These are phyloP conservation scores for Dacryopinax spathularia DNA, from an alignment of 768 basidiomycete genomes.

Conservation along the genomic window DNA sequence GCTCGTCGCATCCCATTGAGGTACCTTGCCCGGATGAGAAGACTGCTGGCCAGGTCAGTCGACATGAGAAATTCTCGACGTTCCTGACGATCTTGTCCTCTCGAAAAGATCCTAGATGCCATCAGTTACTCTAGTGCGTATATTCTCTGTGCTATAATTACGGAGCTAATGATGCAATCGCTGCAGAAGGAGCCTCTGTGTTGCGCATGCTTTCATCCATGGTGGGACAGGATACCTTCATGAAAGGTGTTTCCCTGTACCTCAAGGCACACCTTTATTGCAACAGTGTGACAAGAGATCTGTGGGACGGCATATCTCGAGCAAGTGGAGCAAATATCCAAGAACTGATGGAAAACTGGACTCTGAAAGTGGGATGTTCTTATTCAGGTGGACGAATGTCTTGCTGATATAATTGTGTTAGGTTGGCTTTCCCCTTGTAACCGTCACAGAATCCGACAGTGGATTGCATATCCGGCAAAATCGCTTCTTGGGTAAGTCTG, in stretches of 20 bases:
- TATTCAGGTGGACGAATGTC: too few species aligned
- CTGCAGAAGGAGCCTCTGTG: slow-evolving; percentile 31
- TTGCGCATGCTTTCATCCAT: slow-evolving; percentile 83
- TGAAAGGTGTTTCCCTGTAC: slow-evolving; percentile 80
- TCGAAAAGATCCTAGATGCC: slow-evolving; percentile 73
- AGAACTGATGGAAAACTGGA: slow-evolving; percentile 83
- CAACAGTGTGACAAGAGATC: slow-evolving; percentile 70
- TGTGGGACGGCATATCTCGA: slow-evolving; percentile 73
- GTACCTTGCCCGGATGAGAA: slow-evolving; percentile 79
- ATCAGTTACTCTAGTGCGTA: slow-evolving; percentile 78
- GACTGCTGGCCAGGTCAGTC: slow-evolving; percentile 42
- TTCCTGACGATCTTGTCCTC: background rate
- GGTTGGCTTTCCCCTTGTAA: slow-evolving; percentile 80
- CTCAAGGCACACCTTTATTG: slow-evolving; percentile 76
- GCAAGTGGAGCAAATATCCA: slow-evolving; percentile 63
- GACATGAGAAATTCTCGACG: background rate
- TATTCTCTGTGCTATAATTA: background rate
- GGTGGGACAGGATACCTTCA: slow-evolving; percentile 81
- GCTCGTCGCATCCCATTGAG: slow-evolving; percentile 85
- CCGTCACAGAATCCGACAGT: slow-evolving; percentile 58
- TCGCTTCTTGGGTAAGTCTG: slow-evolving; percentile 54
- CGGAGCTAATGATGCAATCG: slow-evolving; percentile 19
- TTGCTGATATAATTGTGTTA: slow-evolving; percentile 16
- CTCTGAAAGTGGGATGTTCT: slow-evolving; percentile 35
- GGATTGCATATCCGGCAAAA: slow-evolving; percentile 77